Base-by-base conservation (phyloP, 2,329 filamentous ascomycete species). In the Colletotrichum higginsianum region DNA sequence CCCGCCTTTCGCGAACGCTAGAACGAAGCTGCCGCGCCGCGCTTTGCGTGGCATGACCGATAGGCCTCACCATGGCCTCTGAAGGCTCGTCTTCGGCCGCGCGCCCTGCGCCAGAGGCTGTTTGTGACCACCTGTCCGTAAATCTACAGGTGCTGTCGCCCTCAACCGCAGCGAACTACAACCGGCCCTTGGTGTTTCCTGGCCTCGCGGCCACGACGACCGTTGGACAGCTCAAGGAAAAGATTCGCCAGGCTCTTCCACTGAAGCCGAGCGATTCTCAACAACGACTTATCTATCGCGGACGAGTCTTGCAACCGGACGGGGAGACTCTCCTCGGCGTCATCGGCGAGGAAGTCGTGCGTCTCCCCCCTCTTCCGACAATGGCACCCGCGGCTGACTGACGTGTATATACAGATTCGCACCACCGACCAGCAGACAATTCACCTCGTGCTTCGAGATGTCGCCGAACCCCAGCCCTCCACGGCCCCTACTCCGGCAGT, bases 231-330 rank as follows among this genome's bases (percentile, higher is more conserved):
- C 80, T 92, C 44, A 91, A 91, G 77, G 85, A 86, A 53, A 87
- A 82, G 77, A 90, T 92, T 69, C 86, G 88, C 42, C 83, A 89
- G 75, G 77, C 79, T 4, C 77, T 91, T 52, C 80, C 84, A 30
- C 78, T 86, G 55, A 86, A 84, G 62, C 89, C 89, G 4, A 75
- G 84, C 18, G 84, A 89, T 71, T 85, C 89, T 44, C 84, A 86
- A 44, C 88, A 91, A 77, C 84, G 90, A 52, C 80, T 92, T 70
- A 92, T 92, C 47, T 86, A 91, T 75, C 84, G 87, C 52, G 90
- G 90, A 1, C 86, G 89, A 46, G 83, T 90, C 57, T 80, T 92
- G 58, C 78, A 83, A 40, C 85, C 85, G 61, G 88, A 91, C 47
- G 80, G 81, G 13, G 88, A 90, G 68, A 90, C 86, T 18, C 82